Percentiles rank a stretch among this genome's conserved stretches.
Evolutionary conservation across 2,329 filamentous ascomycete species (phyloP).

Genomic region (Sclerotinia minor): DNA sequence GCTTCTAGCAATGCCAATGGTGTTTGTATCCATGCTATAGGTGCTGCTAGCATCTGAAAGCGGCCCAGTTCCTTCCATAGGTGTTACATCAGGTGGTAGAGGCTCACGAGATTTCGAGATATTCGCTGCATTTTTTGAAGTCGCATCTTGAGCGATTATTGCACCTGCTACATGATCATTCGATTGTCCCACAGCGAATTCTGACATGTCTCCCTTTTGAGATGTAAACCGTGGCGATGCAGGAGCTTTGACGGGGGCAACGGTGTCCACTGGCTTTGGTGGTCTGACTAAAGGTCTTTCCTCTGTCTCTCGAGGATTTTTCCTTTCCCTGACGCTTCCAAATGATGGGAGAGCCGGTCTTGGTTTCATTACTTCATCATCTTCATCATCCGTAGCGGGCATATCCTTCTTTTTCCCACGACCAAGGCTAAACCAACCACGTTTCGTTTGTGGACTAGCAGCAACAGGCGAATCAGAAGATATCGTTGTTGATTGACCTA

Average conservation of each 20-base stretch:
- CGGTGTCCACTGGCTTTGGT: constrained; percentile 43
- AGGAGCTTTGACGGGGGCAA: constrained; percentile 23
- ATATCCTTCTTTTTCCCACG: constrained; percentile 54
- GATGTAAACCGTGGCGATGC: constrained; percentile 37
- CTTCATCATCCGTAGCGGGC: constrained; percentile 45
- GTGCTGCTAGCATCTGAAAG: constrained; percentile 55
- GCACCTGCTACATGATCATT: constrained; percentile 60
- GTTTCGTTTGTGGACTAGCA: constrained; percentile 47
- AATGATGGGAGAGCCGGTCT: constrained; percentile 72
- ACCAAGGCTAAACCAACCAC: constrained; percentile 55
- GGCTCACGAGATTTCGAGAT: constrained; percentile 62
- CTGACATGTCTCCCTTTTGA: constrained; percentile 30
- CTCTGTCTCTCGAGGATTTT: constrained; percentile 53
- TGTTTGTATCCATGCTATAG: constrained; percentile 40
- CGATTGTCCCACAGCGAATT: constrained; percentile 46
- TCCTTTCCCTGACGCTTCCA: constrained; percentile 69
- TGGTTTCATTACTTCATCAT: constrained; percentile 72
- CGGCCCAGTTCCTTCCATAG: constrained; percentile 65
- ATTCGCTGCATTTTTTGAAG: constrained; percentile 55
- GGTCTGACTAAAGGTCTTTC: constrained; percentile 62
- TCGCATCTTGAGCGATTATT: constrained; percentile 56
- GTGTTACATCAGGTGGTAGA: constrained; percentile 68
- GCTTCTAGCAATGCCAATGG: constrained; percentile 26
- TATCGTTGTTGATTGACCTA: constrained; percentile 50
- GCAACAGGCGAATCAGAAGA: constrained; percentile 46